Conservation (phyloP, 2,329 filamentous ascomycete genomes). For the Pyrenophora graminea region DNA sequence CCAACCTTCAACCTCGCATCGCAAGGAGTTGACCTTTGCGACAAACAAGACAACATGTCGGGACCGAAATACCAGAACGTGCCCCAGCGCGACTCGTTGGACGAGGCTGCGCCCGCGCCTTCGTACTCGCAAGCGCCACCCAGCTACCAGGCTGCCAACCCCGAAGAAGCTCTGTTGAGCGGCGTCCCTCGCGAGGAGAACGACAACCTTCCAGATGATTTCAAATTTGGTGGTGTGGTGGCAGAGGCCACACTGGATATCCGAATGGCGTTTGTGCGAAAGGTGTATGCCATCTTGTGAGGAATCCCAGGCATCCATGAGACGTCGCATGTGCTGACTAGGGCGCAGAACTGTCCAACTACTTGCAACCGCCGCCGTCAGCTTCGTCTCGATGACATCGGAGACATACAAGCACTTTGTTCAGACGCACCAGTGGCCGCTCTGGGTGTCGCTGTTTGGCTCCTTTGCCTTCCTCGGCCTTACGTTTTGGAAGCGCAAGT, state of each 20-base stretch:
- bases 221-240: conserved; percentile 95
- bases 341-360: conserved; percentile 76
- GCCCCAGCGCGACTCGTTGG: conserved; percentile 84
- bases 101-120: conserved; percentile 53
- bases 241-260: conserved; percentile 94
- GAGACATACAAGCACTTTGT: conserved; percentile 81
- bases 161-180: conserved; percentile 63
- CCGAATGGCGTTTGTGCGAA: conserved; percentile 93
- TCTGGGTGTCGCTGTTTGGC: conserved; percentile 75
- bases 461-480: conserved; percentile 44
- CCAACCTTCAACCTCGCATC: not conserved
- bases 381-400: conserved; percentile 85
- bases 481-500: conserved; percentile 54
- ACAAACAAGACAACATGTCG: conserved; percentile 59
- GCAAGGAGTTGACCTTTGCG: not conserved
- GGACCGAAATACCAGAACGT: conserved; percentile 83
- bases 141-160: conserved; percentile 71
- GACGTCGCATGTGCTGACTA: conserved; percentile 17
- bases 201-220: conserved; percentile 94
- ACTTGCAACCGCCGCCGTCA: conserved; percentile 78
- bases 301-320: conserved; percentile 25
- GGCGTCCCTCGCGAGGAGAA: conserved; percentile 74
- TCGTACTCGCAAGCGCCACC: conserved; percentile 77
- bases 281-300: conserved; percentile 93
- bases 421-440: conserved; percentile 77